Conservation (phyloP, 2,329 filamentous ascomycete genomes). For the Exophiala bonariae region DNA sequence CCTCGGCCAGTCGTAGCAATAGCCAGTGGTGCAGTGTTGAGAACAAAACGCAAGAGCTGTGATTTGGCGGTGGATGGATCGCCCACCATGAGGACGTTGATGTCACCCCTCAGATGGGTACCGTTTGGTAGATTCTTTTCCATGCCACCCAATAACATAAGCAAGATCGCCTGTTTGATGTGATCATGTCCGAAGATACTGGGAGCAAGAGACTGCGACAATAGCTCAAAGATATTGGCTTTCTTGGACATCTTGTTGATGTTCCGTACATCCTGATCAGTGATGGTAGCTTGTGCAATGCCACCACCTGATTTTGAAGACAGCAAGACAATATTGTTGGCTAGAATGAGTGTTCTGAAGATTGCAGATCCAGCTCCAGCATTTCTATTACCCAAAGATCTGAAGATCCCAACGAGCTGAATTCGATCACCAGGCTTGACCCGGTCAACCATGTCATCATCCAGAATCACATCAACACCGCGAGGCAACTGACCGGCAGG, state of each 20-base stretch:
- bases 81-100: slow-evolving; percentile 99
- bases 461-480: slow-evolving; percentile 92
- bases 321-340: slow-evolving; percentile 91
- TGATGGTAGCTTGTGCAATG: slow-evolving; percentile 87
- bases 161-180: slow-evolving; percentile 94
- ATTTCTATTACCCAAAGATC: slow-evolving; percentile 92
- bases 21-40: slow-evolving; percentile 93
- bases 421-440: slow-evolving; percentile 96
- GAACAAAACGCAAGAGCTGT: slow-evolving; percentile 92
- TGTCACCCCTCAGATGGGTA: slow-evolving; percentile 95
- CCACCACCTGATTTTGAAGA: slow-evolving; percentile 96
- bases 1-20: slow-evolving; percentile 97
- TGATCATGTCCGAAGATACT: slow-evolving; percentile 97
- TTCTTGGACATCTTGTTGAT: slow-evolving; percentile 98
- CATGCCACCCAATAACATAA: slow-evolving; percentile 93
- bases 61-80: slow-evolving; percentile 98
- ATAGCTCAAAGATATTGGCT: slow-evolving; percentile 85
- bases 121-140: slow-evolving; percentile 99
- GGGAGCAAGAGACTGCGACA: slow-evolving; percentile 91
- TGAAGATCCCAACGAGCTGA: slow-evolving; percentile 93
- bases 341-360: slow-evolving; percentile 90
- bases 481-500: slow-evolving; percentile 93
- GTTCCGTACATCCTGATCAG: slow-evolving; percentile 94
- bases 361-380: slow-evolving; percentile 85
- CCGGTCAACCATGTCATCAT: slow-evolving; percentile 92